These are phyloP conservation scores for Ustilago xerochloae DNA, from an alignment of 1,284 basidiomycete genomes.

Conservation along the genomic window DNA sequence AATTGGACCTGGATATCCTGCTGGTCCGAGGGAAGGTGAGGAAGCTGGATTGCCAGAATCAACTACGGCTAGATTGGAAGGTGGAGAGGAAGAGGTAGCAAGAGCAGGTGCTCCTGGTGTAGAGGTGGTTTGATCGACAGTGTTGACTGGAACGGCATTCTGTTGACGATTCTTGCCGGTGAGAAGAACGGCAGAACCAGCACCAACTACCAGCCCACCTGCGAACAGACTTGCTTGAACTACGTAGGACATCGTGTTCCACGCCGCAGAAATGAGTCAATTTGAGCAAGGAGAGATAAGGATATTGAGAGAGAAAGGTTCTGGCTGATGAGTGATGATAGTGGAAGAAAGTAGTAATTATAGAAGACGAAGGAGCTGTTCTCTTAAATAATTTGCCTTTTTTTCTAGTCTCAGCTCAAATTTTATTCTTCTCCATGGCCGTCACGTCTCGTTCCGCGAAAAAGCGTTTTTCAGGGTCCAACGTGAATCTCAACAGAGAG, in stretches of 20 bases:
- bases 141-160: background rate
- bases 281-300: too few species aligned
- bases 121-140: background rate
- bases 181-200: conserved; percentile 69
- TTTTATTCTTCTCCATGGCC: too few species aligned
- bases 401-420: background rate
- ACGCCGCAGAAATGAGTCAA: background rate
- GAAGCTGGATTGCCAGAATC: conserved; percentile 26
- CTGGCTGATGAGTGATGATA: background rate
- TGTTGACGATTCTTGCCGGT: conserved; percentile 17
- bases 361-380: background rate
- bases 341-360: background rate
- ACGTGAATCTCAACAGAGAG: too few species aligned
- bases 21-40: conserved; percentile 39
- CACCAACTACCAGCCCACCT: conserved; percentile 78
- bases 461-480: background rate
- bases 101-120: conserved; percentile 9
- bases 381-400: background rate
- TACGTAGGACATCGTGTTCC: conserved; percentile 82
- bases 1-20: conserved; percentile 75
- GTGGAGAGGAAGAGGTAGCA: conserved; percentile 1
- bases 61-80: conserved; percentile 15
- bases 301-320: background rate
- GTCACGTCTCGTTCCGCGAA: too few species aligned
- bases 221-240: conserved; percentile 88